These are phyloP conservation scores for Cercospora beticola DNA, from an alignment of 2,329 filamentous ascomycete genomes.

Conservation along the genomic window DNA sequence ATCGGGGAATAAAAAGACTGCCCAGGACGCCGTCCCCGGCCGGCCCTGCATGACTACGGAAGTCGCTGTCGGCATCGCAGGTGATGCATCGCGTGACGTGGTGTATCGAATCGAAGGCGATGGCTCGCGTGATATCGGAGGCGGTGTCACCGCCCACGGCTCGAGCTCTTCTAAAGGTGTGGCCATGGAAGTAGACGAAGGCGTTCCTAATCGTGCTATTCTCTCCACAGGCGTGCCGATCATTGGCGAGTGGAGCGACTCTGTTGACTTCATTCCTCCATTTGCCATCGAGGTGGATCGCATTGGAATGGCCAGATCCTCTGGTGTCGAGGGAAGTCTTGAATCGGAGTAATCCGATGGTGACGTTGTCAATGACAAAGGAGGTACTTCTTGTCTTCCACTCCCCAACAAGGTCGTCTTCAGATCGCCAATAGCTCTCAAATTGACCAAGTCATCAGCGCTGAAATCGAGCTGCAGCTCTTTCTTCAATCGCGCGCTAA, in stretches of 20 bases:
- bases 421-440: conserved; percentile 8
- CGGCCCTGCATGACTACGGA: conserved; percentile 10
- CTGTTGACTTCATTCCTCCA: background rate
- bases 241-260: background rate
- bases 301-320: background rate
- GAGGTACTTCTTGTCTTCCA: background rate
- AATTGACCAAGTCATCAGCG: conserved; percentile 8
- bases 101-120: background rate
- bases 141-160: background rate
- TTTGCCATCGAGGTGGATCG: background rate
- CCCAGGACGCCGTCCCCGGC: background rate
- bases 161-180: conserved; percentile 6
- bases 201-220: background rate
- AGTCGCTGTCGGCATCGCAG: background rate
- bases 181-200: conserved; percentile 7
- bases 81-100: background rate
- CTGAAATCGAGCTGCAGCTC: conserved; percentile 6
- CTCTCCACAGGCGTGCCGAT: background rate
- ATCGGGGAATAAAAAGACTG: conserved; percentile 12
- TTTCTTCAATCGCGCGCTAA: conserved; percentile 8
- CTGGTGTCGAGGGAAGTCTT: background rate
- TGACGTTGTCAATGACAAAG: background rate
- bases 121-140: background rate
- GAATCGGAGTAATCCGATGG: background rate
- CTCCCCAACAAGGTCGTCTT: conserved; percentile 8